A percentile compares a stretch with the other conserved stretches of the same genome.
Evolutionary conservation across 176 grass and related monocot species (phyloP).

Genomic region (Thinopyrum elongatum): DNA sequence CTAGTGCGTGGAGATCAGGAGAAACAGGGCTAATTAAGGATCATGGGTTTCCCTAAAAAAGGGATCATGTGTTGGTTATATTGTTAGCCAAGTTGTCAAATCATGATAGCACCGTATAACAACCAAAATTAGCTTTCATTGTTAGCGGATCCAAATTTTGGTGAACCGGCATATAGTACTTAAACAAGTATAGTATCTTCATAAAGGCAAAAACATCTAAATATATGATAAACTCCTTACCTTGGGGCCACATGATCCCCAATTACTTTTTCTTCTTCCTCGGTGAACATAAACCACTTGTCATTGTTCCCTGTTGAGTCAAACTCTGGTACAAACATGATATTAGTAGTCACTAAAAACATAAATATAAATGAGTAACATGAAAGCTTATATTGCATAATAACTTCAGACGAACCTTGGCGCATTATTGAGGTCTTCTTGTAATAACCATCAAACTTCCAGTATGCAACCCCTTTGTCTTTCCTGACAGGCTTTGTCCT

Average conservation of each 20-base stretch:
- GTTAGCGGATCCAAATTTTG: background rate
- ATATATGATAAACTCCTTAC: conserved; percentile 22
- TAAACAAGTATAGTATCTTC: background rate
- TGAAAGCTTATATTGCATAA: conserved; percentile 4
- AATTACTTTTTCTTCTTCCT: conserved; percentile 45
- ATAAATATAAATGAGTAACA: conserved; percentile 1
- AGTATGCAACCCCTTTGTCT: conserved; percentile 35
- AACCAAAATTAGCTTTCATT: background rate
- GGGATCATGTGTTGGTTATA: no score
- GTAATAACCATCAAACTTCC: conserved; percentile 36
- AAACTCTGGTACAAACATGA: conserved; percentile 26
- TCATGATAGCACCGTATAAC: background rate
- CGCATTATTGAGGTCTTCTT: conserved; percentile 27
- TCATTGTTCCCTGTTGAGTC: conserved; percentile 20
- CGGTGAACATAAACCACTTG: conserved; percentile 47
- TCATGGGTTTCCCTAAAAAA: no score
- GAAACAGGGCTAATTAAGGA: background rate
- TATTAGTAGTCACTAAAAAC: conserved; percentile 16
- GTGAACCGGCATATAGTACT: background rate
- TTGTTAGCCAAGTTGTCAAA: background rate
- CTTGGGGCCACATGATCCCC: conserved; percentile 26
- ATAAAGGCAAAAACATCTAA: background rate
- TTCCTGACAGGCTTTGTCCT: conserved; percentile 46
- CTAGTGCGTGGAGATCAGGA: background rate
- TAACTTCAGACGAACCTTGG: conserved; percentile 33